Evolutionary conservation across 1,284 basidiomycete genomes (phyloP).

Genomic region (Boletus sp.): DNA sequence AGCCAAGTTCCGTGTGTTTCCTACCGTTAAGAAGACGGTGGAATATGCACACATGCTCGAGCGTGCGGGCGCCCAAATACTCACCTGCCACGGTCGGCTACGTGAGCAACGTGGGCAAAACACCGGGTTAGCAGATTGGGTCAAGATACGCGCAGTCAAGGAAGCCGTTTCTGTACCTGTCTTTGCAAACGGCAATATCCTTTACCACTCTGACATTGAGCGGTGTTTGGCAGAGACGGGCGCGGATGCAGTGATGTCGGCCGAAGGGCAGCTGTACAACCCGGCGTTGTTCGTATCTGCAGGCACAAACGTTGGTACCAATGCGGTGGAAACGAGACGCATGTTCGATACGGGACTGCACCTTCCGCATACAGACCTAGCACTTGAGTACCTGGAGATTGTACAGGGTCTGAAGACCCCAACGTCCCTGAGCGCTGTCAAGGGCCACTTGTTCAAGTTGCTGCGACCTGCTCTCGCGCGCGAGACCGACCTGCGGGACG

Average conservation of each 20-base stretch:
- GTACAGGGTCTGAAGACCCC: slow-evolving; percentile 69
- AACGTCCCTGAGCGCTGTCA: slow-evolving; percentile 75
- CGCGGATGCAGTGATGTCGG: slow-evolving; percentile 91
- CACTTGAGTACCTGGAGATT: slow-evolving; percentile 85
- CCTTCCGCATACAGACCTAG: slow-evolving; percentile 62
- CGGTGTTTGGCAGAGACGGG: slow-evolving; percentile 79
- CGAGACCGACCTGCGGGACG: slow-evolving; percentile 72
- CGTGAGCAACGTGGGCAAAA: slow-evolving; percentile 90
- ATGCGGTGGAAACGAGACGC: neutral
- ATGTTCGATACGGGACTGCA: slow-evolving; percentile 44
- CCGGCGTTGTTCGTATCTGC: slow-evolving; percentile 68
- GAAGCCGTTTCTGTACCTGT: slow-evolving; percentile 87
- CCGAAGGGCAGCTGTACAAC: slow-evolving; percentile 95
- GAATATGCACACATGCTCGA: slow-evolving; percentile 95
- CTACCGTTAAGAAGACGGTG: slow-evolving; percentile 82
- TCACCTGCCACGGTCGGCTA: slow-evolving; percentile 90
- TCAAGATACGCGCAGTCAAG: slow-evolving; percentile 82
- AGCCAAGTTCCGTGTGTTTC: slow-evolving; percentile 93
- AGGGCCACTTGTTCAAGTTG: slow-evolving; percentile 91
- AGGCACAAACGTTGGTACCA: neutral
- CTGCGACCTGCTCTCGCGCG: slow-evolving; percentile 73
- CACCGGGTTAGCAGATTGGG: slow-evolving; percentile 79
- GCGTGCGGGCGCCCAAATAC: slow-evolving; percentile 89
- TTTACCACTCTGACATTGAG: slow-evolving; percentile 78
- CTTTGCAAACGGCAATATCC: slow-evolving; percentile 96